Evolutionary conservation across 257 asterid species (phyloP).

Genomic region (Fraxinus excelsior): DNA sequence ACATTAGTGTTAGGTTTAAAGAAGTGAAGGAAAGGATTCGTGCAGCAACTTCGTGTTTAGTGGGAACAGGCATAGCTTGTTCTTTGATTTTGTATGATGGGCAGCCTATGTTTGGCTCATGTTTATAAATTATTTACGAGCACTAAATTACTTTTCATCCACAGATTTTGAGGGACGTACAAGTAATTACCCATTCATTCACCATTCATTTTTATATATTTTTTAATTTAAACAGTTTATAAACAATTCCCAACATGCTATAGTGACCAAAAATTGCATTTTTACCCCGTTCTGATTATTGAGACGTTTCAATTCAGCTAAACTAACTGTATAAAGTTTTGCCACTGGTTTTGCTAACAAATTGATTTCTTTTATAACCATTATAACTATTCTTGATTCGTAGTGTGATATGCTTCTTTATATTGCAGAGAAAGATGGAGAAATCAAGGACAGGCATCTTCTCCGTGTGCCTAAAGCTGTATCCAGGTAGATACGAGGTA

Average conservation of each 20-base stretch:
- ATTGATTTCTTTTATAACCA: not conserved
- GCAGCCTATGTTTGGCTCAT: not conserved
- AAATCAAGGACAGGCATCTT: slow-evolving; percentile 66
- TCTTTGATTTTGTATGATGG: not conserved
- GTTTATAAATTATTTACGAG: too few relatives aligned
- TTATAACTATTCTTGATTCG: slow-evolving; percentile 3
- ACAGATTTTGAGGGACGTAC: too few relatives aligned
- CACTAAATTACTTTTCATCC: too few relatives aligned
- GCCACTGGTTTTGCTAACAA: not conserved
- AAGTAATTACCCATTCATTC: too few relatives aligned
- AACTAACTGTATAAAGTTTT: not conserved
- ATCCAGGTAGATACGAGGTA: slow-evolving; percentile 97
- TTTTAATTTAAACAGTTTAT: too few relatives aligned
- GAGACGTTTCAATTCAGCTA: not conserved
- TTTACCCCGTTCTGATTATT: not conserved
- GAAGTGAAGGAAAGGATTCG: not conserved
- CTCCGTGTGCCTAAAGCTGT: slow-evolving; percentile 62
- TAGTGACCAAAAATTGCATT: not conserved
- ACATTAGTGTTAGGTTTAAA: not conserved
- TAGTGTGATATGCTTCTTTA: slow-evolving; percentile 23
- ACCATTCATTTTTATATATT: too few relatives aligned
- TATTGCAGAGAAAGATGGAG: slow-evolving; percentile 87
- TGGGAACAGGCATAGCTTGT: not conserved
- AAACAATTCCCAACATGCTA: too few relatives aligned
- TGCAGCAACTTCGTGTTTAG: not conserved